Evolutionary conservation across 2,329 filamentous ascomycete species (phyloP), one percentile per base, ranked within the genome.

Genomic region (Trichoderma oligosporum): DNA sequence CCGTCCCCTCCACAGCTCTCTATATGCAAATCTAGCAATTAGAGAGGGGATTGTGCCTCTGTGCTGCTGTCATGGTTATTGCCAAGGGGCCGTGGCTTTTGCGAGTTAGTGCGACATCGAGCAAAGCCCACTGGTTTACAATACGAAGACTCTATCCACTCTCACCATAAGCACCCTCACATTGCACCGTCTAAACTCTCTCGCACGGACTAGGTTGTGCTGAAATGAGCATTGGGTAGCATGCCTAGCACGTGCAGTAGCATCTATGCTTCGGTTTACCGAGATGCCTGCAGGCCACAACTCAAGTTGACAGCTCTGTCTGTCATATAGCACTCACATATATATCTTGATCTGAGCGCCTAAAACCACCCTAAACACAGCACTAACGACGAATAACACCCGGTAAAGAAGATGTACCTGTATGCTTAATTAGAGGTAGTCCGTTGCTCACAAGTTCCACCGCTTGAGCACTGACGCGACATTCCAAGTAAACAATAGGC

Each of bases 171-270:
- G n/a, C n/a, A n/a, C n/a, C n/a, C n/a, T 31, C 27, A 31, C 27
- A 31, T 29, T 9, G n/a, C 49, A 18, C 39, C n/a, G 18, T 35
- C 39, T 16, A 25, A 35, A 25, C 11, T 18, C 38, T 31, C 27
- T 27, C 27, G n/a, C 29, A 14, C 3, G 20, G 29, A 44, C 4
- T 25, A 25, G 35, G 18, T 33, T 53, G 22, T 14, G 18, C 49
- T 53, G 20, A 44, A 20, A 18, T 4, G 29, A 44, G n/a, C 29
- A 35, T 35, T 31, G 16, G 31, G 9, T 18, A 54, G 39, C 41
- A 5, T n/a, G 51, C 31, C 22, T 45, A 54, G 51, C 39, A 36
- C 22, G 20, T 45, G 39, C 39, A 44, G 31, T 54, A 54, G 39
- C 24, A 35, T 36, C 22, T 31, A 35, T 27, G 27, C 39, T 31